Percentiles rank a stretch among this genome's conserved stretches.
Conservation (phyloP, 108 stramenopile genomes). For the Cyclotella baltica region DNA sequence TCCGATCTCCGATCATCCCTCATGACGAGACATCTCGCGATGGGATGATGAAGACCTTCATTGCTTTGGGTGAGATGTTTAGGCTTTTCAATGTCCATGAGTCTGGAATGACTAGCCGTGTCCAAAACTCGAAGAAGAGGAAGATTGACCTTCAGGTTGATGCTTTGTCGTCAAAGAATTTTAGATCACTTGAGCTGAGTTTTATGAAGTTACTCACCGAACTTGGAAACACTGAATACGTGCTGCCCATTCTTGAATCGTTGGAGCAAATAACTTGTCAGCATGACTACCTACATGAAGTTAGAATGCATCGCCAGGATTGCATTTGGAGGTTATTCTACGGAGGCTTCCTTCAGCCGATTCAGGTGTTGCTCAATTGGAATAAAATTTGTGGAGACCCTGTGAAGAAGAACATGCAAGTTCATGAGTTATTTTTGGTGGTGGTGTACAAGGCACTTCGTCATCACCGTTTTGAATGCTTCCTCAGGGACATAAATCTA, state of each 20-base stretch:
- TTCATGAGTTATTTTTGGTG: neutral
- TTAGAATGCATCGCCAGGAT: neutral
- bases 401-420: neutral
- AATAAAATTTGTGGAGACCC: neutral
- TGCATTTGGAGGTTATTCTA: neutral
- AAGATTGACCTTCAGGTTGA: neutral
- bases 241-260: neutral
- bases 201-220: neutral
- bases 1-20: neutral
- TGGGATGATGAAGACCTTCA: neutral
- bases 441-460: neutral
- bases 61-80: neutral
- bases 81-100: neutral
- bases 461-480: too few relatives aligned
- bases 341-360: neutral
- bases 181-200: neutral
- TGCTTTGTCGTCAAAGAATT: neutral
- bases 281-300: neutral
- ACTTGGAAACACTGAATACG: neutral
- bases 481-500: too few relatives aligned
- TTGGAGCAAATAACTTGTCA: neutral
- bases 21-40: neutral
- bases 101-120: too few relatives aligned
- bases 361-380: neutral
- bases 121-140: neutral